A percentile compares a stretch with the other conserved stretches of the same genome.
These are phyloP conservation scores for Aspergillus sp. DNA, from an alignment of 2,329 filamentous ascomycete genomes.

Conservation along the genomic window DNA sequence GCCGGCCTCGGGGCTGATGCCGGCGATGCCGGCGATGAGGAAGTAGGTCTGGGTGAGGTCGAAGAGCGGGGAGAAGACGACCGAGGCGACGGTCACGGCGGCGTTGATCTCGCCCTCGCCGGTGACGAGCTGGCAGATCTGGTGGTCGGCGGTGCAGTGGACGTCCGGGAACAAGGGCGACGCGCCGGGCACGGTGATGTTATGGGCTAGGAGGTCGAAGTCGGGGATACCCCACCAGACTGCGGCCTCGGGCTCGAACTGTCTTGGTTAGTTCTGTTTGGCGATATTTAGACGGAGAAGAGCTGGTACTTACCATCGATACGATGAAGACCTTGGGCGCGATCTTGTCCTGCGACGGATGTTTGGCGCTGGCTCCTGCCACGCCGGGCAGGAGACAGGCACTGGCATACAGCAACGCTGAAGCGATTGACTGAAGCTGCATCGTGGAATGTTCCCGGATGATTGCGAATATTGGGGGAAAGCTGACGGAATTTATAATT, in stretches of 20 bases:
- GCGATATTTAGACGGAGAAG: no score
- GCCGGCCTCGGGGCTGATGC: slow-evolving; percentile 66
- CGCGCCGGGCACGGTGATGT: slow-evolving; percentile 60
- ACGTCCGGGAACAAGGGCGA: slow-evolving; percentile 64
- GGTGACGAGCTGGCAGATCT: slow-evolving; percentile 66
- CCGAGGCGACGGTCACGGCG: slow-evolving; percentile 61
- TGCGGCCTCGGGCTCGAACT: slow-evolving; percentile 63
- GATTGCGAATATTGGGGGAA: no score
- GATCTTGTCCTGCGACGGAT: slow-evolving; percentile 18
- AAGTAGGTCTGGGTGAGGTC: slow-evolving; percentile 68
- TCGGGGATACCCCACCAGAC: slow-evolving; percentile 59
- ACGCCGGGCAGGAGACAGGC: not conserved
- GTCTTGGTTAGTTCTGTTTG: not conserved
- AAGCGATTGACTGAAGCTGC: not conserved
- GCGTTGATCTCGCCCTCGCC: slow-evolving; percentile 75
- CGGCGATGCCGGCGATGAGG: slow-evolving; percentile 68
- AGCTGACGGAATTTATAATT: no score
- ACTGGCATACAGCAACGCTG: not conserved
- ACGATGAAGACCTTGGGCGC: slow-evolving; percentile 43
- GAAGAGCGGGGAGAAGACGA: slow-evolving; percentile 61
- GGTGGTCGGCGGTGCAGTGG: slow-evolving; percentile 60
- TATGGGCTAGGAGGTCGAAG: slow-evolving; percentile 56
- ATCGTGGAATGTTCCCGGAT: not conserved
- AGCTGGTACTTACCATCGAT: slow-evolving; percentile 33
- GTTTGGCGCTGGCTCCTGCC: not conserved